Conservation (phyloP, 202 grass and related monocot species). For the Zizania palustris region DNA sequence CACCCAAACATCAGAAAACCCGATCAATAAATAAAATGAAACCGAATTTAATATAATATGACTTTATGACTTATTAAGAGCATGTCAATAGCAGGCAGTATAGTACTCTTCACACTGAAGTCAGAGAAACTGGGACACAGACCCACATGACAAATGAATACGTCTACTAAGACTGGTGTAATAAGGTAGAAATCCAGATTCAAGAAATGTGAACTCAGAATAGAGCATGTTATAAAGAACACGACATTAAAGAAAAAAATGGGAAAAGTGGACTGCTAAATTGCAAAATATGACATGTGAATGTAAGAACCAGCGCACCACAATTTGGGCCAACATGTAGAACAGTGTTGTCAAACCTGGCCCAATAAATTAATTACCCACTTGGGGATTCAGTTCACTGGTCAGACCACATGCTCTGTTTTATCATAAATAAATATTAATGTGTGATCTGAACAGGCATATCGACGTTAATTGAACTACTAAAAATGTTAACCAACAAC, state of each 20-base stretch:
- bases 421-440: background rate
- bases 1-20: no score
- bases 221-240: background rate
- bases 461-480: background rate
- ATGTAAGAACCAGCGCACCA: background rate
- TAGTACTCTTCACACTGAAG: no score
- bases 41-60: no score
- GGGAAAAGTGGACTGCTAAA: background rate
- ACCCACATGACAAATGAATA: no score
- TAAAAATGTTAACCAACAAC: background rate
- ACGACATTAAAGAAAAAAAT: background rate
- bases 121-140: no score
- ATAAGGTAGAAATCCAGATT: no score
- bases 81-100: no score
- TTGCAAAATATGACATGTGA: background rate
- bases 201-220: background rate
- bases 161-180: no score
- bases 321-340: background rate
- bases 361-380: background rate
- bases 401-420: background rate
- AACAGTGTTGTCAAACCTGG: background rate
- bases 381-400: background rate
- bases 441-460: background rate
- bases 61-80: no score
- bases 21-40: no score